A percentile compares a stretch with the other conserved stretches of the same genome.
Conservation (phyloP, 306 rosid genomes). For the Urtica urens region DNA sequence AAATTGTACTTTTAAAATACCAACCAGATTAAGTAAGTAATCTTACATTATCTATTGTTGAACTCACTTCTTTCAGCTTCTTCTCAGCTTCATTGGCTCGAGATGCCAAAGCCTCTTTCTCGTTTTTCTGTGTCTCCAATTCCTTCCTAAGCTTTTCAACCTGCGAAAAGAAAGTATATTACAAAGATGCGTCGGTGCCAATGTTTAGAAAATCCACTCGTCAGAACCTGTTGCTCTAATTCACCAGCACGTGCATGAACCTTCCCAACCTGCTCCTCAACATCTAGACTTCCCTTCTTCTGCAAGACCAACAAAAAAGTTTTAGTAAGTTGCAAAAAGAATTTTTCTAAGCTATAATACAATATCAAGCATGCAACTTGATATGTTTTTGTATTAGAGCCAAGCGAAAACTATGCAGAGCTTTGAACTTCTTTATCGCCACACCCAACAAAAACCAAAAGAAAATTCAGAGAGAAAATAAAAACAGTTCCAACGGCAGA, state of each 20-base stretch:
- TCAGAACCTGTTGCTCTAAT: conserved; percentile 74
- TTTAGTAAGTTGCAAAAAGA: no score
- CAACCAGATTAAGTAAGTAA: conserved; percentile 8
- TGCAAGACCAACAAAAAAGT: conserved; percentile 12
- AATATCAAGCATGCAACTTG: not conserved
- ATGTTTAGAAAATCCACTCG: not conserved
- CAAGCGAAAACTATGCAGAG: no score
- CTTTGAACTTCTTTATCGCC: no score
- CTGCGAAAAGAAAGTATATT: conserved; percentile 28
- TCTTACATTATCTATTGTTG: conserved; percentile 52
- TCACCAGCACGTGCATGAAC: conserved; percentile 81
- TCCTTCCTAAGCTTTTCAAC: conserved; percentile 49
- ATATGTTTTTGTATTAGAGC: no score
- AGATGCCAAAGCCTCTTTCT: conserved; percentile 54
- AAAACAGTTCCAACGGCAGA: not conserved
- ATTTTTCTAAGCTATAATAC: no score
- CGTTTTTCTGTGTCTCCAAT: conserved; percentile 37
- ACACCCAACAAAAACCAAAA: not conserved
- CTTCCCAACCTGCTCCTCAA: conserved; percentile 60
- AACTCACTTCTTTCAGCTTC: conserved; percentile 42
- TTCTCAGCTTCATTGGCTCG: conserved; percentile 44
- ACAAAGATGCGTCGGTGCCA: conserved; percentile 6
- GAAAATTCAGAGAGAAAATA: not conserved
- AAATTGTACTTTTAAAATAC: not conserved
- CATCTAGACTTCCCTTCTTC: conserved; percentile 54